These are phyloP conservation scores for Tilletia horrida DNA, from an alignment of 1,284 basidiomycete species.

Conservation along the genomic window DNA sequence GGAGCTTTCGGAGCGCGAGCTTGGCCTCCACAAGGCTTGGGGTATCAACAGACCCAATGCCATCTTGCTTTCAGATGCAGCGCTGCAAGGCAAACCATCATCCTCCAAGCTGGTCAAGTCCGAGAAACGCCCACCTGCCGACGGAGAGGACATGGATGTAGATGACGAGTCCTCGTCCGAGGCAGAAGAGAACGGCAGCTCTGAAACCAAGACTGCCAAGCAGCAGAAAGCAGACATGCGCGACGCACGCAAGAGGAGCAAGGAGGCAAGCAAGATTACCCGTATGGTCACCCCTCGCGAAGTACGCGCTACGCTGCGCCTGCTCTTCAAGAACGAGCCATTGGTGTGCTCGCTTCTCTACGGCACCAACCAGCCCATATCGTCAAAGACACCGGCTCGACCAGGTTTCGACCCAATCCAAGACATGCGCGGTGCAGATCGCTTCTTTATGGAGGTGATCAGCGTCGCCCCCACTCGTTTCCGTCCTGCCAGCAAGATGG, in stretches of 20 bases:
- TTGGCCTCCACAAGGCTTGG: constrained; percentile 63
- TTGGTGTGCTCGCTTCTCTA: constrained; percentile 81
- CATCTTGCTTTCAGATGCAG: constrained; percentile 56
- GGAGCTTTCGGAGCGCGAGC: constrained; percentile 77
- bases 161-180: constrained; percentile 62
- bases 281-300: constrained; percentile 85
- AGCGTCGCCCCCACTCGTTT: constrained; percentile 92
- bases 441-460: constrained; percentile 94
- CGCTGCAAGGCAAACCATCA: constrained; percentile 2
- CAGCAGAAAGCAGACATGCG: neutral
- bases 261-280: constrained; percentile 59
- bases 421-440: constrained; percentile 65
- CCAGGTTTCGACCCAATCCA: constrained; percentile 26
- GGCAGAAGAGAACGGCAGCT: constrained; percentile 57
- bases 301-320: constrained; percentile 85
- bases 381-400: constrained; percentile 20
- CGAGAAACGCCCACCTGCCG: neutral
- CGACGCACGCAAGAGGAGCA: constrained; percentile 41
- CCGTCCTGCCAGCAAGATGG: constrained; percentile 88
- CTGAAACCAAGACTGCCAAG: neutral
- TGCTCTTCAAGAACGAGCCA: constrained; percentile 79
- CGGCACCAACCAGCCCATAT: constrained; percentile 84
- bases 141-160: constrained; percentile 25
- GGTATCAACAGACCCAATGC: constrained; percentile 58
- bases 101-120: constrained; percentile 9